Percentiles rank a stretch among this genome's conserved stretches.
These are phyloP conservation scores for Wallacemonas sp. DNA, from an alignment of 208 protist genomes.

Conservation along the genomic window DNA sequence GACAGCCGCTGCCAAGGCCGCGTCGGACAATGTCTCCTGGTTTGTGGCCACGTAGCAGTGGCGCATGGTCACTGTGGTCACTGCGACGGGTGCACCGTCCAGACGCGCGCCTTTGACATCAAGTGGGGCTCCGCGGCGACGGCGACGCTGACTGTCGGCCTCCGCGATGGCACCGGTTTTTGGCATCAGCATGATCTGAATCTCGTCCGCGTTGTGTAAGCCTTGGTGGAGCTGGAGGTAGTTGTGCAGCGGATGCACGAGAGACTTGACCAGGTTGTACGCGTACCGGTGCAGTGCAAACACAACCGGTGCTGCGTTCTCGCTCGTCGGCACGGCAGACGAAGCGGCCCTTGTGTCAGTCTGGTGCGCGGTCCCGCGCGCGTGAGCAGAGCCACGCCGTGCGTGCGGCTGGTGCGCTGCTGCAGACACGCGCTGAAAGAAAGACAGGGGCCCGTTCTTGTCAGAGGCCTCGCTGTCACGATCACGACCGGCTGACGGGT, in stretches of 20 bases:
- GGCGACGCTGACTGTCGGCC: conserved; percentile 15
- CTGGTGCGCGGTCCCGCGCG: too few relatives aligned
- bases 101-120: too few relatives aligned
- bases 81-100: too few relatives aligned
- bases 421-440: neutral
- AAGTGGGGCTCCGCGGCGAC: too few relatives aligned
- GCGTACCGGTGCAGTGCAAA: conserved; percentile 42
- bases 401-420: too few relatives aligned
- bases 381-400: too few relatives aligned
- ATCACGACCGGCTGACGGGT: neutral
- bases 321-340: too few relatives aligned
- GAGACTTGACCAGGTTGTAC: conserved; percentile 38
- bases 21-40: conserved; percentile 39
- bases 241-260: conserved; percentile 60
- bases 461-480: neutral
- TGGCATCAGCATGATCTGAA: conserved; percentile 58
- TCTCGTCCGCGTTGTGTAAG: conserved; percentile 57
- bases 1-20: conserved; percentile 25
- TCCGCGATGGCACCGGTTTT: conserved; percentile 26
- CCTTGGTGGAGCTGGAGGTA: conserved; percentile 44
- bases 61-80: too few relatives aligned
- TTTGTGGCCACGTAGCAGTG: conserved; percentile 56
- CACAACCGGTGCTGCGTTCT: neutral
- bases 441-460: conserved; percentile 3
- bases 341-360: too few relatives aligned